Base-by-base conservation (phyloP, 495 filamentous ascomycete species). In the Neurospora sp. region DNA sequence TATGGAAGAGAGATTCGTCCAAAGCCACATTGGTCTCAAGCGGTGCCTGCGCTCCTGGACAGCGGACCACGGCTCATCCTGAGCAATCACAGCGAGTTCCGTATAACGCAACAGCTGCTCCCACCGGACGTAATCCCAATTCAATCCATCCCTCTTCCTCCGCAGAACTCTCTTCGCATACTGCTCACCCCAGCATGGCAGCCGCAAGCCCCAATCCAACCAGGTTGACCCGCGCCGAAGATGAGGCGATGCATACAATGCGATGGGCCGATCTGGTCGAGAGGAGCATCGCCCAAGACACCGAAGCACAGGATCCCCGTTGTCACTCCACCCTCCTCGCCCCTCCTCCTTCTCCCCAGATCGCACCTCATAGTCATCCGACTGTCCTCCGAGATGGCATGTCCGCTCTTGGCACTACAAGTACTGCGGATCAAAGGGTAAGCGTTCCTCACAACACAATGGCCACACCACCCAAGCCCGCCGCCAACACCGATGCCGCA, bases 331-430 rank as follows among this genome's bases (percentile, higher is more conserved):
- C 18, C 61, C 59, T 39, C n/a, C 18, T 8, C 39, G 37, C 53
- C 22, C 44, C 16, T 14, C 71, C 18, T 8, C 68, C 18, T 4
- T 27, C 37, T 31, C 71, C 27, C 10, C 71, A 45, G 5, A 41
- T 41, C 16, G 3, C 27, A 10, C 3, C 69, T 3, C 45, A 27
- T 44, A n/a, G 42, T 59, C 10, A 45, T 42, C 37, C 65, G 8
- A 44, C 35, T 27, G 40, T 69, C 20, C 74, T 77, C 61, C 75
- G 70, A 1, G 72, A 75, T 44, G 68, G 31, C 42, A 73, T 71
- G 59, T 45, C 18, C 42, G 3, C 8, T 9, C n/a, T n/a, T 45
- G 42, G 42, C 18, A n/a, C 40, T 42, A 42, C 40, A 18, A 45
- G 41, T 8, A 73, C 38, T 44, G 59, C 71, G 47, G 71, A 73